Conservation (phyloP, 768 basidiomycete genomes). For the Trametes cingulata region DNA sequence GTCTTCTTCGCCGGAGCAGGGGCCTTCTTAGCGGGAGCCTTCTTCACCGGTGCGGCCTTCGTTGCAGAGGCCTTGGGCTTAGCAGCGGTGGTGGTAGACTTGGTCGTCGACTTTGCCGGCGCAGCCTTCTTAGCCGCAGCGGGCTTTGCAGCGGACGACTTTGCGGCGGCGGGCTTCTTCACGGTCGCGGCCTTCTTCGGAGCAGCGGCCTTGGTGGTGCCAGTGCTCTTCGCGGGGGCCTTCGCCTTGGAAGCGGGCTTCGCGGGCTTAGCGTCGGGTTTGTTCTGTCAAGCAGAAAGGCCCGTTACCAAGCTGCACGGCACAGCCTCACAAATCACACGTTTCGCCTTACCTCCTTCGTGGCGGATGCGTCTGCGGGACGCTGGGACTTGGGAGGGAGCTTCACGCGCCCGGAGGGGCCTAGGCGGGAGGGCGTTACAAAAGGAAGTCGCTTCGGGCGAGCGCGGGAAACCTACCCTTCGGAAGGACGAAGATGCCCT, state of each 20-base stretch:
- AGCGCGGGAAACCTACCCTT: slow-evolving; percentile 59
- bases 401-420: slow-evolving; percentile 58
- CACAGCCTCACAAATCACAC: slow-evolving; percentile 23
- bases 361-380: slow-evolving; percentile 41
- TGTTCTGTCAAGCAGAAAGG: slow-evolving; percentile 31
- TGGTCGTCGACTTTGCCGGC: slow-evolving; percentile 23
- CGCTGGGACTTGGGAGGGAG: slow-evolving; percentile 61
- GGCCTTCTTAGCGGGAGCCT: slow-evolving; percentile 37
- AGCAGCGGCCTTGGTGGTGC: slow-evolving; percentile 39
- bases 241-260: slow-evolving; percentile 34
- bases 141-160: slow-evolving; percentile 9
- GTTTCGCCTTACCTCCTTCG: slow-evolving; percentile 54
- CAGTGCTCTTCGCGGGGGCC: slow-evolving; percentile 32
- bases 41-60: slow-evolving; percentile 31
- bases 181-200: slow-evolving; percentile 38
- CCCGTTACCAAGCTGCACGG: slow-evolving; percentile 19
- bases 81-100: slow-evolving; percentile 22
- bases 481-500: slow-evolving; percentile 81
- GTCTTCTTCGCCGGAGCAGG: slow-evolving; percentile 40
- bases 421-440: slow-evolving; percentile 29
- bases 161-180: slow-evolving; percentile 46
- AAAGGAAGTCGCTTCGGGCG: neutral
- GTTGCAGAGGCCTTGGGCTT: slow-evolving; percentile 30
- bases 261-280: slow-evolving; percentile 37
- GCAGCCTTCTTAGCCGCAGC: slow-evolving; percentile 30